A percentile compares a stretch with the other conserved stretches of the same genome.
These are phyloP conservation scores for Babesia sp. DNA, from an alignment of 169 alveolate species.

Conservation along the genomic window DNA sequence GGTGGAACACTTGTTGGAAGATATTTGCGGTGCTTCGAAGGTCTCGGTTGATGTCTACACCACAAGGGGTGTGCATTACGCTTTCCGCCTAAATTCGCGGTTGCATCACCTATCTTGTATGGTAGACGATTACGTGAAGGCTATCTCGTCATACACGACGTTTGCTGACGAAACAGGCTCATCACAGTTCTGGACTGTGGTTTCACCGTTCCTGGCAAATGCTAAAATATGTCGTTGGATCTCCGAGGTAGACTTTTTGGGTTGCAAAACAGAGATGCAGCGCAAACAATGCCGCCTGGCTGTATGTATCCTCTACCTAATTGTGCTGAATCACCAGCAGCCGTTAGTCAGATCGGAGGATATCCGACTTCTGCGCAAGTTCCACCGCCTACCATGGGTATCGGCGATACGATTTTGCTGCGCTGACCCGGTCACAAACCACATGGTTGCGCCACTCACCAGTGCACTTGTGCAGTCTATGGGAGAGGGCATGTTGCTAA, in stretches of 20 bases:
- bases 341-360: slow-evolving; percentile 43
- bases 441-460: slow-evolving; percentile 50
- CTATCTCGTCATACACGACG: neutral
- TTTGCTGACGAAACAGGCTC: neutral
- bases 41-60: neutral
- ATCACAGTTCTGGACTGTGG: neutral
- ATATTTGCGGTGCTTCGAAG: neutral
- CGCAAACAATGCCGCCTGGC: slow-evolving; percentile 48
- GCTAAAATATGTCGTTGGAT: slow-evolving; percentile 14
- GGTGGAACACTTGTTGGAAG: slow-evolving; percentile 7
- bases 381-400: slow-evolving; percentile 61
- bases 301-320: slow-evolving; percentile 24
- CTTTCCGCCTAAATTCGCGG: slow-evolving; percentile 17
- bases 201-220: slow-evolving; percentile 14
- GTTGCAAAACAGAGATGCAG: neutral
- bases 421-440: slow-evolving; percentile 24
- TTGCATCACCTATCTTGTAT: slow-evolving; percentile 16
- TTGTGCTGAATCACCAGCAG: slow-evolving; percentile 50
- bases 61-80: neutral
- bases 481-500: slow-evolving; percentile 45
- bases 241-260: slow-evolving; percentile 6
- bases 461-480: slow-evolving; percentile 32
- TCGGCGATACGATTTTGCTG: slow-evolving; percentile 49
- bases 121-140: slow-evolving; percentile 14
- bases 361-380: slow-evolving; percentile 24